Percentiles rank a stretch among this genome's conserved stretches.
Conservation (phyloP, 805 yeast species). For the Yarrowia sp. region DNA sequence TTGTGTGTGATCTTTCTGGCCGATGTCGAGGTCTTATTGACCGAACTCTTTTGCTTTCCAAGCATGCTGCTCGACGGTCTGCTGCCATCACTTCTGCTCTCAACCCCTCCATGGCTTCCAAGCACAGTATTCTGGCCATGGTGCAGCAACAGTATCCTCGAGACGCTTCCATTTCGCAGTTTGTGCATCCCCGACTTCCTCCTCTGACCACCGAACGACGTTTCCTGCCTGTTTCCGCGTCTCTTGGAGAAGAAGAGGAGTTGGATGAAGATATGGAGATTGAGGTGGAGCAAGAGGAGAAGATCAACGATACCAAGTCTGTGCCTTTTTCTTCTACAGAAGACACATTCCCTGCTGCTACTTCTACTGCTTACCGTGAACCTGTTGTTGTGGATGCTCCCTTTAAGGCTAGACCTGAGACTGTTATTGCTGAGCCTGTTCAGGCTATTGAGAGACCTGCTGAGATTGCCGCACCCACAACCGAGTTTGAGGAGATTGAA, state of each 20-base stretch:
- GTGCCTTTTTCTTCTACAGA: not conserved
- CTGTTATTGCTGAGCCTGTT: slow-evolving; percentile 1
- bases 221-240: slow-evolving; percentile 24
- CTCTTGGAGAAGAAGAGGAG: not conserved
- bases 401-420: not conserved
- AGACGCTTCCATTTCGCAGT: slow-evolving; percentile 51
- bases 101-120: slow-evolving; percentile 60
- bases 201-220: slow-evolving; percentile 29
- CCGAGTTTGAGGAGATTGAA: not conserved
- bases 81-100: slow-evolving; percentile 54
- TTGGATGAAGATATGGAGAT: not conserved
- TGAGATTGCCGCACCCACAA: not conserved
- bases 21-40: slow-evolving; percentile 61
- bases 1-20: slow-evolving; percentile 51
- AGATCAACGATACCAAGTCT: not conserved
- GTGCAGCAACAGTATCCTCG: slow-evolving; percentile 49
- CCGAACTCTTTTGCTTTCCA: slow-evolving; percentile 41
- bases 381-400: not conserved
- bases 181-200: slow-evolving; percentile 77
- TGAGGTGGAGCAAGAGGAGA: not conserved
- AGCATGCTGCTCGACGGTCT: slow-evolving; percentile 34
- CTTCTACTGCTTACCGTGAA: not conserved
- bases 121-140: slow-evolving; percentile 67
- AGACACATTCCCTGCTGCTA: not conserved
- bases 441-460: slow-evolving; percentile 24